Evolutionary conservation across 306 rosid species (phyloP).

Genomic region (Malus asiatica): DNA sequence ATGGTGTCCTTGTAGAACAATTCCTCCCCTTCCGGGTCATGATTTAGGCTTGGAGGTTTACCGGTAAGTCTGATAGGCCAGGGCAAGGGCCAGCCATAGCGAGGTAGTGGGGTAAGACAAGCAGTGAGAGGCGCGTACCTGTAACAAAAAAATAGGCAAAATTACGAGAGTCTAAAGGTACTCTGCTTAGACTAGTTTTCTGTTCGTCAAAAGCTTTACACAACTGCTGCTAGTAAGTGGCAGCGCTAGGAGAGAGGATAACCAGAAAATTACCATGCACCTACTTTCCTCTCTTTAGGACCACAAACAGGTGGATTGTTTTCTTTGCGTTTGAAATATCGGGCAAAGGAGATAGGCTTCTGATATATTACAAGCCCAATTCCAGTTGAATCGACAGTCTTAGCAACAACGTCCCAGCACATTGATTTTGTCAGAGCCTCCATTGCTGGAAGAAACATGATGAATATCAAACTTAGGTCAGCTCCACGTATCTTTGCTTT

Average conservation of each 20-base stretch:
- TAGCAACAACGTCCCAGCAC: slow-evolving; percentile 83
- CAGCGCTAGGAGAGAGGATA: neutral
- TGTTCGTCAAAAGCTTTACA: neutral
- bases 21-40: slow-evolving; percentile 32
- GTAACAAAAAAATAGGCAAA: slow-evolving; percentile 19
- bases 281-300: slow-evolving; percentile 38
- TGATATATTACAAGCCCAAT: slow-evolving; percentile 90
- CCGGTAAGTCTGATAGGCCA: slow-evolving; percentile 84
- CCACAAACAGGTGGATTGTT: slow-evolving; percentile 63
- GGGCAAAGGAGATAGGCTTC: slow-evolving; percentile 68
- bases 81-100: slow-evolving; percentile 72
- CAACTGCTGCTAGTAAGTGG: neutral
- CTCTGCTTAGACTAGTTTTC: slow-evolving; percentile 1
- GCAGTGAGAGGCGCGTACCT: slow-evolving; percentile 62
- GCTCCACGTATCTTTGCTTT: slow-evolving; percentile 5
- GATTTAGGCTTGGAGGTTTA: slow-evolving; percentile 55
- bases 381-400: slow-evolving; percentile 58
- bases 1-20: slow-evolving; percentile 55
- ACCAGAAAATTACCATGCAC: slow-evolving; percentile 62
- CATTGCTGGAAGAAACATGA: slow-evolving; percentile 62
- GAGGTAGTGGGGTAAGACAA: slow-evolving; percentile 66
- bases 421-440: slow-evolving; percentile 55
- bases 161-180: slow-evolving; percentile 9
- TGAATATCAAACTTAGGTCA: slow-evolving; percentile 11
- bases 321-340: slow-evolving; percentile 49